A percentile compares a stretch with the other conserved stretches of the same genome.
Conservation (phyloP, 1,284 basidiomycete species). For the Cutaneotrichosporon curvatum region DNA sequence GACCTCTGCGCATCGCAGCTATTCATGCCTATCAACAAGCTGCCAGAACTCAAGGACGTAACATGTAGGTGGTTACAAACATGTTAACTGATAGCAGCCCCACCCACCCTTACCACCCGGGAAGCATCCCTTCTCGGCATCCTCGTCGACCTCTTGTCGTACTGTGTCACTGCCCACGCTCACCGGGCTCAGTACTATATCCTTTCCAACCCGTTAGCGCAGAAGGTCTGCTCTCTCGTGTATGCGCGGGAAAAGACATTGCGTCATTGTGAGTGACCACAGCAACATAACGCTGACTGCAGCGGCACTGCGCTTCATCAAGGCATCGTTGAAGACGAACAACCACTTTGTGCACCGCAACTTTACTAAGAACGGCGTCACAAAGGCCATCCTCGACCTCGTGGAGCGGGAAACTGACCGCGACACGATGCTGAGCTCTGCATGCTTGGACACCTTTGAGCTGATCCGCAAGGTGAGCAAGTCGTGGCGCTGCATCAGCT, state of each 20-base stretch:
- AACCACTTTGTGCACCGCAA: slow-evolving; percentile 81
- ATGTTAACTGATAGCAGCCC: background rate
- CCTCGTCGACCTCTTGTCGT: slow-evolving; percentile 83
- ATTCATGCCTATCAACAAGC: slow-evolving; percentile 67
- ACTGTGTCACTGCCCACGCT: slow-evolving; percentile 77
- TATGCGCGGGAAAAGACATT: slow-evolving; percentile 83
- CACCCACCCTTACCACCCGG: background rate
- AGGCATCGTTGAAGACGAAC: slow-evolving; percentile 71
- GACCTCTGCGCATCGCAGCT: slow-evolving; percentile 62
- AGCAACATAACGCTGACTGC: slow-evolving; percentile 1
- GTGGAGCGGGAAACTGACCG: slow-evolving; percentile 70
- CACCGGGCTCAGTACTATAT: slow-evolving; percentile 88
- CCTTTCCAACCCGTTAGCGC: slow-evolving; percentile 66
- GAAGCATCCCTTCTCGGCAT: slow-evolving; percentile 65
- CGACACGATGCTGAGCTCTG: slow-evolving; percentile 88
- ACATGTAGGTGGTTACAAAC: background rate
- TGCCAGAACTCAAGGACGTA: slow-evolving; percentile 54
- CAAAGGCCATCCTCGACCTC: slow-evolving; percentile 74
- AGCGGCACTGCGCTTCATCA: slow-evolving; percentile 89
- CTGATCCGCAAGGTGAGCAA: slow-evolving; percentile 67
- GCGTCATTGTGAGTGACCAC: slow-evolving; percentile 59
- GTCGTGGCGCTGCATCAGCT: background rate
- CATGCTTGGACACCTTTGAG: slow-evolving; percentile 93
- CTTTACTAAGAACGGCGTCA: slow-evolving; percentile 75
- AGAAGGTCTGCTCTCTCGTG: slow-evolving; percentile 69